These are phyloP conservation scores for Phytophthora pistaciae DNA, from an alignment of 352 stramenopile genomes.

Conservation along the genomic window DNA sequence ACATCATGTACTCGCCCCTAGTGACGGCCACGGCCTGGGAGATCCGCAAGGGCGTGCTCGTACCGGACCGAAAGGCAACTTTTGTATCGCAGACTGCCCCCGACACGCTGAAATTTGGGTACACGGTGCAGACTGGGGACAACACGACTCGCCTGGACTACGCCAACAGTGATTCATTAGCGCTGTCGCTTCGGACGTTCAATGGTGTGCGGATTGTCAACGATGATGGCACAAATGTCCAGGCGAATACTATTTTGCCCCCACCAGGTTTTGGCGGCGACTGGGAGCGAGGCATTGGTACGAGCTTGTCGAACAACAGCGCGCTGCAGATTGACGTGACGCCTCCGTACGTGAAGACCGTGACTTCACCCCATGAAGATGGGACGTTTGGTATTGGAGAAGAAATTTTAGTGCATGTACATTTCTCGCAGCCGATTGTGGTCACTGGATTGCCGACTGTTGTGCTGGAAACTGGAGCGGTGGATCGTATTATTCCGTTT, in stretches of 20 bases:
- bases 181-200: constrained; percentile 41
- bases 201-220: constrained; percentile 49
- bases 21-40: constrained; percentile 69
- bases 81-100: constrained; percentile 43
- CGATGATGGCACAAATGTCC: constrained; percentile 27
- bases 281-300: constrained; percentile 70
- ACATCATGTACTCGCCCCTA: constrained; percentile 49
- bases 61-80: constrained; percentile 45
- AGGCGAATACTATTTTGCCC: constrained; percentile 58
- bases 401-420: constrained; percentile 74
- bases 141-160: constrained; percentile 74
- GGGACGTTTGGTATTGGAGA: constrained; percentile 81
- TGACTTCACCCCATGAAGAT: constrained; percentile 69
- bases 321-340: constrained; percentile 65
- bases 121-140: constrained; percentile 71
- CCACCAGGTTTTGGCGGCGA: constrained; percentile 56
- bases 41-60: constrained; percentile 62
- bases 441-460: constrained; percentile 65
- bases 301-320: constrained; percentile 60
- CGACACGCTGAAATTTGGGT: constrained; percentile 67
- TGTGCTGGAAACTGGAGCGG: constrained; percentile 68
- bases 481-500: constrained; percentile 73
- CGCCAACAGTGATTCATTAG: constrained; percentile 62
- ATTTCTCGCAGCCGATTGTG: constrained; percentile 73
- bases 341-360: constrained; percentile 47